These are phyloP conservation scores for Ogataea zsoltii DNA, from an alignment of 805 yeast species.

Conservation along the genomic window DNA sequence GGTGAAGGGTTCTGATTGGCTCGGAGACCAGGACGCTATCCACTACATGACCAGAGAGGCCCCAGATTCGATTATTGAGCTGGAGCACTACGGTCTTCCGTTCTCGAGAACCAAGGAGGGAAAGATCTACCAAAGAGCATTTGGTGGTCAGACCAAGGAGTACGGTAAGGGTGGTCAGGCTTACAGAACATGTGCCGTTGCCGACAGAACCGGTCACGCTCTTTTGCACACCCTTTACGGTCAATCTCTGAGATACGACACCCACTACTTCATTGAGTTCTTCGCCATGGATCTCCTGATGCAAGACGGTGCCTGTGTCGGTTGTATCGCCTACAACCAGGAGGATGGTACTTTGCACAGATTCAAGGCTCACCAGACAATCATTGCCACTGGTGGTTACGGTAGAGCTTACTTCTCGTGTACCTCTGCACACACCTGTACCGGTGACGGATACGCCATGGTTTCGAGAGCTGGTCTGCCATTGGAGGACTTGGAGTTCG, in stretches of 20 bases:
- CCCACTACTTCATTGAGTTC: conserved; percentile 96
- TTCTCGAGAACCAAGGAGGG: conserved; percentile 97
- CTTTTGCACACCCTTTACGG: conserved; percentile 94
- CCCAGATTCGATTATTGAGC: conserved; percentile 90
- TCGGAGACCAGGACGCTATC: conserved; percentile 98
- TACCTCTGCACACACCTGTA: conserved; percentile 99
- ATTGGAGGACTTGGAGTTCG: conserved; percentile 94
- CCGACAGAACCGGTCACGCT: conserved; percentile 99
- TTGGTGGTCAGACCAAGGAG: conserved; percentile 96
- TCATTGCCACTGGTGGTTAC: conserved; percentile 98
- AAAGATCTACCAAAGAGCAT: conserved; percentile 96
- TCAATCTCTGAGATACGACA: conserved; percentile 93
- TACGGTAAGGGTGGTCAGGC: conserved; percentile 99
- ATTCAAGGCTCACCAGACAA: conserved; percentile 95
- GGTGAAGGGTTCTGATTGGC: conserved; percentile 99
- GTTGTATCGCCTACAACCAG: conserved; percentile 96
- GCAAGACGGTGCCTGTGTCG: conserved; percentile 95
- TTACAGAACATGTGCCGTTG: conserved; percentile 98
- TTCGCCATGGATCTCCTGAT: conserved; percentile 92
- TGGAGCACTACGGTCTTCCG: conserved; percentile 98
- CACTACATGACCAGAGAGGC: conserved; percentile 99
- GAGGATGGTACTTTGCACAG: conserved; percentile 99
- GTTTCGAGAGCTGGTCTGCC: conserved; percentile 98
- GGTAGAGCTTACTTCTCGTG: conserved; percentile 98
- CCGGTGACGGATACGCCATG: conserved; percentile 99